Conservation (phyloP, 208 protist genomes). For the Trichomonas vaginalis region DNA sequence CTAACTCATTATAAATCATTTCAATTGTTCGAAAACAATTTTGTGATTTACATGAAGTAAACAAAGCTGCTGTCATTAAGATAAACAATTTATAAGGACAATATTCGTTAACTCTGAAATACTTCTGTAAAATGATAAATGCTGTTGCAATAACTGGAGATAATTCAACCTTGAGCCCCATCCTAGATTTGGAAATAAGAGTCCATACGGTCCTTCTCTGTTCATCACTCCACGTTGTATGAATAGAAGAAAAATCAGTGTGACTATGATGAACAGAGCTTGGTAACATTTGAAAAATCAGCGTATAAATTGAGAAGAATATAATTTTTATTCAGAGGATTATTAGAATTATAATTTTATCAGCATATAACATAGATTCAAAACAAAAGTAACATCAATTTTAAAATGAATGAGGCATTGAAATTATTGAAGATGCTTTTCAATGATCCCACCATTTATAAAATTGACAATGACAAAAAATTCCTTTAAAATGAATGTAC, state of each 20-base stretch:
- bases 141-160: neutral
- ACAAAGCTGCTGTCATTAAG: neutral
- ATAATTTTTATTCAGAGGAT: neutral
- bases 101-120: neutral
- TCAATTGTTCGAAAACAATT: neutral
- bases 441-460: too few species aligned
- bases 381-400: too few species aligned
- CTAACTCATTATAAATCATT: neutral
- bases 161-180: neutral
- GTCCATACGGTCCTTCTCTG: neutral
- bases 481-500: too few species aligned
- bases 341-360: neutral
- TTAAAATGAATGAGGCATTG: too few species aligned
- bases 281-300: neutral
- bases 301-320: neutral
- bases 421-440: too few species aligned
- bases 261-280: neutral
- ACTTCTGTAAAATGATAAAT: neutral
- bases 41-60: neutral
- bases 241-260: neutral
- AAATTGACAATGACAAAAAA: too few species aligned
- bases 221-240: neutral
- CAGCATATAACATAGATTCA: too few species aligned
- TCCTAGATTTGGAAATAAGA: neutral
- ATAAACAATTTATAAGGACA: neutral